A percentile compares a stretch with the other conserved stretches of the same genome.
Evolutionary conservation across 345 rosid genomes (phyloP).

Genomic region (Alliaria petiolata): DNA sequence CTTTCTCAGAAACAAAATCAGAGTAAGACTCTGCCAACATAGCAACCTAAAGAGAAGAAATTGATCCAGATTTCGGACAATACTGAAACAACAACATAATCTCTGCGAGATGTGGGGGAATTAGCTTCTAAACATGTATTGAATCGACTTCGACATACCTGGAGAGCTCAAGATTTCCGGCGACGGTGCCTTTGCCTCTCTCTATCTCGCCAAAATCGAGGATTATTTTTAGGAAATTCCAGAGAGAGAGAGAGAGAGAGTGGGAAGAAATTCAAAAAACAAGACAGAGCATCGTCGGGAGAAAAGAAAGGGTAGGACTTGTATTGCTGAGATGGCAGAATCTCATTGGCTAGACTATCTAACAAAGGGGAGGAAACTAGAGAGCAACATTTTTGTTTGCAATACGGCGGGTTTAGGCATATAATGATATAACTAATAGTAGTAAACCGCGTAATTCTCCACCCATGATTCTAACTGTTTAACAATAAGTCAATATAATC

Average conservation of each 20-base stretch:
- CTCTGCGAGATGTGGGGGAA: neutral
- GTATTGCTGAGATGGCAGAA: constrained; percentile 11
- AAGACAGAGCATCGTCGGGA: neutral
- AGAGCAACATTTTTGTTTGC: neutral
- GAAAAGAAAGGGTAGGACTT: neutral
- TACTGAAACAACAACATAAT: neutral
- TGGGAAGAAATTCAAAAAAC: neutral
- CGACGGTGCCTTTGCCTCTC: neutral
- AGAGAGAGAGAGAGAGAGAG: neutral
- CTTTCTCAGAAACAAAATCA: neutral
- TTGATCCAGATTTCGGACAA: neutral
- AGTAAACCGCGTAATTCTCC: constrained; percentile 13
- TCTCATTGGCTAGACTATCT: neutral
- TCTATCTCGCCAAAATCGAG: neutral
- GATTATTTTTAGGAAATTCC: neutral
- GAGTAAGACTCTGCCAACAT: neutral
- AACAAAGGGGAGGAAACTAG: neutral
- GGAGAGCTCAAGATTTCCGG: constrained; percentile 16
- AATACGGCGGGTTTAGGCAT: neutral
- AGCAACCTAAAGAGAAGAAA: neutral
- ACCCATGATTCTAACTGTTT: constrained; percentile 2
- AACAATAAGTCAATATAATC: neutral
- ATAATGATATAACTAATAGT: neutral
- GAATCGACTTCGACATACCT: constrained; percentile 10
- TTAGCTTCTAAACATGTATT: neutral